Percentiles rank a stretch among this genome's conserved stretches.
phyloP scores from a whole-genome alignment of 495 filamentous ascomycete species.

The Neurospora sp. region DNA sequence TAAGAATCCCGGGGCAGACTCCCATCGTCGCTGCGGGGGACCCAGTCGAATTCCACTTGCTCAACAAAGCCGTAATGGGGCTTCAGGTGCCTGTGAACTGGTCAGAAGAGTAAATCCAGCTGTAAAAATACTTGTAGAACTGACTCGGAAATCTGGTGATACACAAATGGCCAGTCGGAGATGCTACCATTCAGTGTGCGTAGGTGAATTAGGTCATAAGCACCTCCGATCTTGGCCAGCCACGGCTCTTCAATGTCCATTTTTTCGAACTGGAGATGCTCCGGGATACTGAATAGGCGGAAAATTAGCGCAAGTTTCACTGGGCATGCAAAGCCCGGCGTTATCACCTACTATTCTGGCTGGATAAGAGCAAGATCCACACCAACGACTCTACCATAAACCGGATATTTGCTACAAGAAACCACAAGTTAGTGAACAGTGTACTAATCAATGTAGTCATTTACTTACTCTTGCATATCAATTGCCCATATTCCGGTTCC shows the following conservation, averaged over 20 bases:
- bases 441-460: neutral
- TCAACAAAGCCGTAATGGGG: slow-evolving; percentile 71
- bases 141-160: slow-evolving; percentile 57
- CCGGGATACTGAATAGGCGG: slow-evolving; percentile 43
- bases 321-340: neutral
- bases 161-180: slow-evolving; percentile 64
- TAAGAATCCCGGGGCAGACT: slow-evolving; percentile 36
- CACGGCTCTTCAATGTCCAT: slow-evolving; percentile 76
- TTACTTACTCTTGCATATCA: slow-evolving; percentile 67
- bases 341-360: slow-evolving; percentile 49
- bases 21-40: slow-evolving; percentile 67
- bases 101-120: slow-evolving; percentile 5
- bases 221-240: slow-evolving; percentile 50
- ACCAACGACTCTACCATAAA: slow-evolving; percentile 8
- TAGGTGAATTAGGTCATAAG: slow-evolving; percentile 81
- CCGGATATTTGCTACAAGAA: slow-evolving; percentile 13
- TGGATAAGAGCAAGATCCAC: slow-evolving; percentile 71
- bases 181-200: slow-evolving; percentile 76
- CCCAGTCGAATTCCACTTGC: slow-evolving; percentile 85
- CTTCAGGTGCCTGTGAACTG: slow-evolving; percentile 53
- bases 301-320: neutral
- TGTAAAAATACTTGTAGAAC: slow-evolving; percentile 9
- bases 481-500: slow-evolving; percentile 91
- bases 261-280: no score
- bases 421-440: slow-evolving; percentile 8